Evolutionary conservation across 2,329 filamentous ascomycete genomes (phyloP).

Genomic region (Aspergillus amoenus): DNA sequence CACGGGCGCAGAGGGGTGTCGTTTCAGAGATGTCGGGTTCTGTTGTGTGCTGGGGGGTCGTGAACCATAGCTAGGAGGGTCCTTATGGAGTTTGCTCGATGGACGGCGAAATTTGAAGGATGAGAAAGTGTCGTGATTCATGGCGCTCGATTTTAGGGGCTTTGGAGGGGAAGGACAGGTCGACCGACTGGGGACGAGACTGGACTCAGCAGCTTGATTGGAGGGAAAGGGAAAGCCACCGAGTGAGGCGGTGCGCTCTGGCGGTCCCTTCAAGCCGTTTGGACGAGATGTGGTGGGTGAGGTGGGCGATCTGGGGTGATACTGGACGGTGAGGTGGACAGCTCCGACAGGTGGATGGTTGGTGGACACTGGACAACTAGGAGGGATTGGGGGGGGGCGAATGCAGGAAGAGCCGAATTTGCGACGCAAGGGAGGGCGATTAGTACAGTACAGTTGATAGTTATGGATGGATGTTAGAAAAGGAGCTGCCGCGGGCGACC

Average conservation of each 20-base stretch:
- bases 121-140: slow-evolving; percentile 38
- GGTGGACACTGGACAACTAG: slow-evolving; percentile 10
- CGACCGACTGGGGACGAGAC: slow-evolving; percentile 18
- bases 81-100: slow-evolving; percentile 47
- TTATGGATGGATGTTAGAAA: slow-evolving; percentile 1
- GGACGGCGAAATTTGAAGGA: slow-evolving; percentile 41
- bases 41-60: slow-evolving; percentile 44
- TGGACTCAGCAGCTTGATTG: slow-evolving; percentile 21
- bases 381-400: slow-evolving; percentile 18
- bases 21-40: slow-evolving; percentile 44
- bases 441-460: not conserved
- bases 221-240: slow-evolving; percentile 24
- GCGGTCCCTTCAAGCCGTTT: slow-evolving; percentile 19
- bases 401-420: slow-evolving; percentile 22
- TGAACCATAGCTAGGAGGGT: slow-evolving; percentile 42
- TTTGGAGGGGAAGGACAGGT: slow-evolving; percentile 25
- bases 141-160: slow-evolving; percentile 32
- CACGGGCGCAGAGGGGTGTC: slow-evolving; percentile 48
- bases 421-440: slow-evolving; percentile 23
- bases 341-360: slow-evolving; percentile 11
- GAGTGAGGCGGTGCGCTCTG: slow-evolving; percentile 25
- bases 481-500: slow-evolving; percentile 21
- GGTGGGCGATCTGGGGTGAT: slow-evolving; percentile 12
- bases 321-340: slow-evolving; percentile 20
- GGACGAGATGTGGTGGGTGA: slow-evolving; percentile 12